Evolutionary conservation across 1,284 basidiomycete species (phyloP).

Genomic region (Melampsora medusae): DNA sequence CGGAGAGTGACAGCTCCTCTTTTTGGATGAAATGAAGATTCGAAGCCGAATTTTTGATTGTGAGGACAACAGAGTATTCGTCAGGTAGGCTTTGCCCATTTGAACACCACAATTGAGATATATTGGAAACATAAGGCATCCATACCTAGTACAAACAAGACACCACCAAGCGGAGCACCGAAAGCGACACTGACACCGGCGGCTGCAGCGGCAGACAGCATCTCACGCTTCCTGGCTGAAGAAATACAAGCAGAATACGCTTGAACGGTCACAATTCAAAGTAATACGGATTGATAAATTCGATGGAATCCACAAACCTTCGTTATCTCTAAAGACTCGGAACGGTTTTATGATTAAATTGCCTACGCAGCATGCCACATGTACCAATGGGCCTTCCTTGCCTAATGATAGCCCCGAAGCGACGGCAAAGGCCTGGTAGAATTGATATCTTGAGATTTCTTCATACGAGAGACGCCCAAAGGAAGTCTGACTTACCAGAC

Average conservation of each 20-base stretch:
- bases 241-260: not conserved
- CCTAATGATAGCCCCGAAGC: conserved; percentile 42
- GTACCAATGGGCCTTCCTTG: conserved; percentile 53
- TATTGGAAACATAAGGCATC: not conserved
- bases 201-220: conserved; percentile 68
- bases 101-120: no score
- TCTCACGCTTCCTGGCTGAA: conserved; percentile 66
- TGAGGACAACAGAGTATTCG: no score
- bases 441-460: not conserved
- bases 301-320: conserved; percentile 20
- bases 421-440: conserved; percentile 49
- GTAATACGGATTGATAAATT: not conserved
- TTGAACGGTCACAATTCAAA: not conserved
- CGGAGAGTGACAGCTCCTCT: conserved; percentile 57
- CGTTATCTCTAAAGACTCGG: conserved; percentile 37
- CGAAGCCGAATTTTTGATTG: no score
- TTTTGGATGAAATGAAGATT: not conserved
- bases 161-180: conserved; percentile 68
- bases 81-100: no score
- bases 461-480: not conserved
- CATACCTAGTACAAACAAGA: conserved; percentile 40
- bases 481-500: conserved; percentile 17
- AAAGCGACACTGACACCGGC: conserved; percentile 74
- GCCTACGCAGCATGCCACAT: conserved; percentile 53
- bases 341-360: conserved; percentile 49